Evolutionary conservation across 2,329 filamentous ascomycete species (phyloP).

Genomic region (Aspergillus transmontanensis): DNA sequence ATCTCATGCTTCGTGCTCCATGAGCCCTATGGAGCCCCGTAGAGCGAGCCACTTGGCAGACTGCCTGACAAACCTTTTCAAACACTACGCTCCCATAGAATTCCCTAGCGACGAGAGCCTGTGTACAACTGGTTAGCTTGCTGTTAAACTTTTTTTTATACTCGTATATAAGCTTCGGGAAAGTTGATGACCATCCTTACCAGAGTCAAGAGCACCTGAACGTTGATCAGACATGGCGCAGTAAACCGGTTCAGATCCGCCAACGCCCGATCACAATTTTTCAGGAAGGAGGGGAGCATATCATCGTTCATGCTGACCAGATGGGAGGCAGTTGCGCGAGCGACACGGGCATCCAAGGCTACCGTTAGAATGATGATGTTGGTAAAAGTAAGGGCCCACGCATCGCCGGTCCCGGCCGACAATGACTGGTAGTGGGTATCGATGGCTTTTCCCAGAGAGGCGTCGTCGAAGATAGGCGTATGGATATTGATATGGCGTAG

Average conservation of each 20-base stretch:
- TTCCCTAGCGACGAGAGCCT: not conserved
- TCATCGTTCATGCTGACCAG: not conserved
- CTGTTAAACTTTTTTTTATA: not conserved
- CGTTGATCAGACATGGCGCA: not conserved
- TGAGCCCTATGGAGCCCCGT: not conserved
- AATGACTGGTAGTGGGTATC: not conserved
- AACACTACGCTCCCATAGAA: not conserved
- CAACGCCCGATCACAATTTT: slow-evolving; percentile 2
- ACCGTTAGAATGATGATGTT: not conserved
- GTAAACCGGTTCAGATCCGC: not conserved
- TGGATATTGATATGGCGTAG: not conserved
- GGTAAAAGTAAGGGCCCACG: not conserved
- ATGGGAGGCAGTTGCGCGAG: not conserved
- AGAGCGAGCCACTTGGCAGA: not conserved
- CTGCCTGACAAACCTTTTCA: not conserved
- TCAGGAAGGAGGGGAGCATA: slow-evolving; percentile 1
- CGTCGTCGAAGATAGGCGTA: not conserved
- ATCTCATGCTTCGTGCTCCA: not conserved
- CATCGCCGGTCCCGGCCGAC: not conserved
- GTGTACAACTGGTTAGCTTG: not conserved
- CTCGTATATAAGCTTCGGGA: not conserved
- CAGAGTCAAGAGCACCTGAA: not conserved
- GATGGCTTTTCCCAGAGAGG: not conserved
- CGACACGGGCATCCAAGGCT: not conserved
- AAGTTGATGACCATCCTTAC: not conserved